Conservation (phyloP, 345 rosid genomes). For the Dipteronia dyeriana region DNA sequence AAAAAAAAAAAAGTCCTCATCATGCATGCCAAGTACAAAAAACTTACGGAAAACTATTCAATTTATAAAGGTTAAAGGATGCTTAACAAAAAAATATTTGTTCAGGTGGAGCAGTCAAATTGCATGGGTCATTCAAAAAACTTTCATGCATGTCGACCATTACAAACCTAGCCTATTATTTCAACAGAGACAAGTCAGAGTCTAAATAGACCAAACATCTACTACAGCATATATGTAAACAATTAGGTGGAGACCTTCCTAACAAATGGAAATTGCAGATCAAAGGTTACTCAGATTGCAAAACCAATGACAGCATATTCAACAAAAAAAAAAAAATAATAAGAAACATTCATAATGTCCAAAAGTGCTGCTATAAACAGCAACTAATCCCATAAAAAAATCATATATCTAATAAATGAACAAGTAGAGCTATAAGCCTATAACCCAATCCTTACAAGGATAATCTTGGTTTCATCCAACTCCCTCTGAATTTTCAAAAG, state of each 20-base stretch:
- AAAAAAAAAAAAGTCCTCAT: not conserved
- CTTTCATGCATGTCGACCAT: not conserved
- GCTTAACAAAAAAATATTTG: not conserved
- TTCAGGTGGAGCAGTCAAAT: not conserved
- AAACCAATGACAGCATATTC: not conserved
- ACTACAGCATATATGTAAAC: not conserved
- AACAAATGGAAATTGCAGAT: not conserved
- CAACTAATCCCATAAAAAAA: not conserved
- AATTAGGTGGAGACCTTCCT: not conserved
- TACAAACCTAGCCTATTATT: not conserved
- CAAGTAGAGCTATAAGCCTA: not conserved
- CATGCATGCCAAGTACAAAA: too few species aligned
- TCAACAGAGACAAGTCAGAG: not conserved
- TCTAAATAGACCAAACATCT: not conserved
- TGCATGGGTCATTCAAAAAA: not conserved
- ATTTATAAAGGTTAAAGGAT: not conserved
- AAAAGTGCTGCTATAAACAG: not conserved
- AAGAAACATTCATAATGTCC: not conserved
- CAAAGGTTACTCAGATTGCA: not conserved
- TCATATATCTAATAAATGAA: not conserved
- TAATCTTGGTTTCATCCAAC: constrained; percentile 97
- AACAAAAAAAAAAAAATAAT: not conserved
- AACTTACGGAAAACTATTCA: not conserved
- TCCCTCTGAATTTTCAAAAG: constrained; percentile 95
- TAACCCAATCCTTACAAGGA: constrained; percentile 64